These are phyloP conservation scores for Lactarius psammicola DNA, from an alignment of 768 basidiomycete genomes.

Conservation along the genomic window DNA sequence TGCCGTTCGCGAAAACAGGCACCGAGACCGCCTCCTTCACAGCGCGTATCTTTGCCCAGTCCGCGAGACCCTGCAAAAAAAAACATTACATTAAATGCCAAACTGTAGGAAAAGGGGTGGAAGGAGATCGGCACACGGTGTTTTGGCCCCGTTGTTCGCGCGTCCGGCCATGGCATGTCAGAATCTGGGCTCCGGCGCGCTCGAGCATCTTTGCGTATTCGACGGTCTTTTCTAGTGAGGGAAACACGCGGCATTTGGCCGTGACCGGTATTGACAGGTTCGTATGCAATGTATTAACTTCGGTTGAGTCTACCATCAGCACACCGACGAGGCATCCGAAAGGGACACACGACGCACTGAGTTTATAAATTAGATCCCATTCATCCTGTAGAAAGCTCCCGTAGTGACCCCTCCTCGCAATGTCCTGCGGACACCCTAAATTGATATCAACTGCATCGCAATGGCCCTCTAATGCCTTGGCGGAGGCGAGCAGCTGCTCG, in stretches of 20 bases:
- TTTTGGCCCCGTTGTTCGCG: constrained; percentile 90
- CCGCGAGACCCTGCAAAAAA: constrained; percentile 71
- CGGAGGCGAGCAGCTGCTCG: constrained; percentile 71
- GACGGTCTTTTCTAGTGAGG: constrained; percentile 81
- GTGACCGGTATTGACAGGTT: constrained; percentile 89
- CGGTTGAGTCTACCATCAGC: background rate
- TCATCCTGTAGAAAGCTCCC: constrained; percentile 93
- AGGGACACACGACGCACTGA: constrained; percentile 52
- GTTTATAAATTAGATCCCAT: constrained; percentile 81
- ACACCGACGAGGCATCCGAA: background rate
- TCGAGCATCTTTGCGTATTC: constrained; percentile 97
- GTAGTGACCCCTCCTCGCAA: constrained; percentile 83
- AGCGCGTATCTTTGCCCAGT: constrained; percentile 85
- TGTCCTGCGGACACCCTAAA: constrained; percentile 92
- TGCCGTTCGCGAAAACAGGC: constrained; percentile 97
- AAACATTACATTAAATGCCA: background rate
- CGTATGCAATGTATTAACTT: constrained; percentile 82
- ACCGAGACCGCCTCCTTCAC: constrained; percentile 89
- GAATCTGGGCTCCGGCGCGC: constrained; percentile 89
- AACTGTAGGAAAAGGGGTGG: background rate
- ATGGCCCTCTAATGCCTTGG: constrained; percentile 67
- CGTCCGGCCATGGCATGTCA: constrained; percentile 90
- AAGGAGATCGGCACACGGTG: constrained; percentile 46
- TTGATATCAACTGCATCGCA: constrained; percentile 97
- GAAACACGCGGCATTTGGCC: constrained; percentile 93